Evolutionary conservation across 306 rosid species (phyloP).

Genomic region (Rubus parviflorus): DNA sequence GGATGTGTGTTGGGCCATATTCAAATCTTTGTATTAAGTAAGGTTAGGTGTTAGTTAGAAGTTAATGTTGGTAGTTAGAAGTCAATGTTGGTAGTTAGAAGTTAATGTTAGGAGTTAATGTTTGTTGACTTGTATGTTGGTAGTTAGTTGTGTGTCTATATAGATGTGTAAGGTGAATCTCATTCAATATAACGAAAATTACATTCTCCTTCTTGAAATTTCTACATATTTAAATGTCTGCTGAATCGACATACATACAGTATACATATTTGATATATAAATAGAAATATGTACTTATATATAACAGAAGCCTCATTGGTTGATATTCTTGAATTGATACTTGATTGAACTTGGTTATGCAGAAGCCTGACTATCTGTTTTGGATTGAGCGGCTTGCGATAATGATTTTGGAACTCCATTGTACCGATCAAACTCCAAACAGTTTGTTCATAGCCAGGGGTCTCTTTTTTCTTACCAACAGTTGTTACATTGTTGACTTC

Average conservation of each 20-base stretch:
- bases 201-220: too few relatives aligned
- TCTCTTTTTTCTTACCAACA: not conserved
- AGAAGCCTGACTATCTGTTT: not conserved
- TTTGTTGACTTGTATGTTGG: too few relatives aligned
- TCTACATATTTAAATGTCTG: not conserved
- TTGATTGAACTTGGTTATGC: not conserved
- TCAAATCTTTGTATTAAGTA: too few relatives aligned
- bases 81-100: too few relatives aligned
- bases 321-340: not conserved
- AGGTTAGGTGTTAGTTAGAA: too few relatives aligned
- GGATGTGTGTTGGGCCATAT: too few relatives aligned
- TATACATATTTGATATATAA: not conserved
- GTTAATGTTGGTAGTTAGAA: too few relatives aligned
- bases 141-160: too few relatives aligned
- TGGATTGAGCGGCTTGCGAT: conserved; percentile 4
- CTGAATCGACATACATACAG: not conserved
- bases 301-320: not conserved
- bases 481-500: not conserved
- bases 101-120: too few relatives aligned
- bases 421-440: not conserved
- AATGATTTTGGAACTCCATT: not conserved
- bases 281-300: not conserved
- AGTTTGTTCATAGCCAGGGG: not conserved
- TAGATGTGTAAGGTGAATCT: too few relatives aligned
- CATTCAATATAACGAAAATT: too few relatives aligned